Conservation (phyloP, 2,329 filamentous ascomycete species). For the Curvularia eragrostidis region DNA sequence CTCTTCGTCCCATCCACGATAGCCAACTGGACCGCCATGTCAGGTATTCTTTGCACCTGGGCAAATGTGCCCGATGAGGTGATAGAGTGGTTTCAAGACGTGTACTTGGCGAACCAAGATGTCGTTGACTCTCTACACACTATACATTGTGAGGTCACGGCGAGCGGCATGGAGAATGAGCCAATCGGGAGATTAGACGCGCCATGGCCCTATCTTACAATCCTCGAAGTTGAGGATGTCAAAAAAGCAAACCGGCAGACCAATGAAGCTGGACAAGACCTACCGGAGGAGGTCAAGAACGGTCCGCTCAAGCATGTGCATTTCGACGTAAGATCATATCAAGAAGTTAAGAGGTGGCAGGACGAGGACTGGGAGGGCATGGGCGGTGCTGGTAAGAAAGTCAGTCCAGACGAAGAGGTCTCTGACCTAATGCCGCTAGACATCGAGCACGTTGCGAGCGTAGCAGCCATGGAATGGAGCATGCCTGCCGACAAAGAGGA, state of each 20-base stretch:
- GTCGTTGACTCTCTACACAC: slow-evolving; percentile 13
- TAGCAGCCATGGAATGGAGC: slow-evolving; percentile 26
- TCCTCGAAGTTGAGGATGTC: slow-evolving; percentile 16
- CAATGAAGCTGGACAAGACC: slow-evolving; percentile 7
- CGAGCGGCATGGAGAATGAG: slow-evolving; percentile 25
- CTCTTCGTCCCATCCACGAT: background rate
- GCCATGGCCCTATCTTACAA: slow-evolving; percentile 22
- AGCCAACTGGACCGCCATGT: slow-evolving; percentile 19
- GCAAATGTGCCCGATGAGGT: slow-evolving; percentile 23
- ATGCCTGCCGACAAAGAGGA: slow-evolving; percentile 14
- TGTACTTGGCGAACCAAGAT: slow-evolving; percentile 19
- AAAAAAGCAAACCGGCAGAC: slow-evolving; percentile 6
- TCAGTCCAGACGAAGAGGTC: slow-evolving; percentile 1
- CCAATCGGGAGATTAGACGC: slow-evolving; percentile 24
- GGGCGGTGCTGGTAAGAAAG: slow-evolving; percentile 13
- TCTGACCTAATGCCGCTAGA: slow-evolving; percentile 17
- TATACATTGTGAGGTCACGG: slow-evolving; percentile 23
- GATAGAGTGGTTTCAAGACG: slow-evolving; percentile 24
- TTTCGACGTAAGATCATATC: slow-evolving; percentile 23
- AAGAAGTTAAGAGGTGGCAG: slow-evolving; percentile 23
- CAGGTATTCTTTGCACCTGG: slow-evolving; percentile 29
- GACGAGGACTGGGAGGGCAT: slow-evolving; percentile 21
- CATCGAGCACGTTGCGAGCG: slow-evolving; percentile 18
- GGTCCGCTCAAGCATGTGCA: slow-evolving; percentile 14
- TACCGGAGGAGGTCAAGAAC: slow-evolving; percentile 7